Base-by-base conservation (phyloP, 192 early-diverging fungal genomes). In the Dissophora ornata region DNA sequence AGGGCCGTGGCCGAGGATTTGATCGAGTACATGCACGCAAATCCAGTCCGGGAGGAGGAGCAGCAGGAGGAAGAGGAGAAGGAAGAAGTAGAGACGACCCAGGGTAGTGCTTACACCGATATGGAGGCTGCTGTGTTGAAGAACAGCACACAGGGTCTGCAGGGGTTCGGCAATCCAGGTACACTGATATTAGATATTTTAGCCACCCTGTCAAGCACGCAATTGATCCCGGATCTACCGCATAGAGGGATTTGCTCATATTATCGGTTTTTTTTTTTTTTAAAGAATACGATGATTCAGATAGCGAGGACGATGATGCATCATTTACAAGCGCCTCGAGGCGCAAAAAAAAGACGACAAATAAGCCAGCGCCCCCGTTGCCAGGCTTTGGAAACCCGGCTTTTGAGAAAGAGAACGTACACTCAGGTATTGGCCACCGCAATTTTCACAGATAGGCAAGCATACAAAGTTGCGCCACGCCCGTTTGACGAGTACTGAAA, bases 11-110 rank as follows among this genome's bases (percentile, higher is more conserved):
- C 73, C 4, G 73, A 77, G 73, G 73, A 77, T 33, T 28, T 77
- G 11, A 56, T 77, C 7, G 73, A 77, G 21, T 77, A 77, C 16
- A 77, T 77, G 73, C 64, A 77, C 29, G 44, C 73, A n/a, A 77
- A 77, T 25, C 73, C 73, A 2, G 73, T 67, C 6, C 64, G 57
- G 15, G 73, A 62, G 6, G 34, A 42, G 3, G 65, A 67, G 1
- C 44, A 53, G 4, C 30, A 33, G 1, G 52, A 38, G 19, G 5
- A 22, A 0, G 22, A 11, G 18, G 49, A 57, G 5, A 26, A 38
- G 13, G 13, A 13, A 13, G 6, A 6, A 13, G 6, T 38, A 13
- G 36, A 38, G 36, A 13, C 36, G 7, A 9, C 36, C 36, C 7
- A 38, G 36, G 36, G 19, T 0, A n/a, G n/a, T n/a, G n/a, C n/a